A percentile compares a stretch with the other conserved stretches of the same genome.
phyloP scores from a whole-genome alignment of 1,139 yeast genomes.

The Debaryomycetaceae sp. region DNA sequence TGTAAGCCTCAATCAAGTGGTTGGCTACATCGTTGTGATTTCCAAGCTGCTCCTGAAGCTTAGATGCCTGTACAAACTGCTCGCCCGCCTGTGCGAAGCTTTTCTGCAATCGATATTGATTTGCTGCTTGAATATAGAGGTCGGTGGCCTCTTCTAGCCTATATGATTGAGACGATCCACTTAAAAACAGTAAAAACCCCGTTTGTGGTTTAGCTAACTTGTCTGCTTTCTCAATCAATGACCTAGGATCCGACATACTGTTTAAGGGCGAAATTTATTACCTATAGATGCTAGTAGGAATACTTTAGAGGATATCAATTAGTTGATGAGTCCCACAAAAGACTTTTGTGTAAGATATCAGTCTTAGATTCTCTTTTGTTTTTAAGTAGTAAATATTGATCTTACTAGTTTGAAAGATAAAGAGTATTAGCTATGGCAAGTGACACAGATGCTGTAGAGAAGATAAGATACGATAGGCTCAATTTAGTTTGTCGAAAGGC shows the following conservation, averaged over 20 bases:
- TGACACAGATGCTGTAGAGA: conserved; percentile 17
- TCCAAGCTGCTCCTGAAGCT: conserved; percentile 68
- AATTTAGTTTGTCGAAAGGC: conserved; percentile 62
- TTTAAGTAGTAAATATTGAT: too few relatives aligned
- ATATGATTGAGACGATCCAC: conserved; percentile 65
- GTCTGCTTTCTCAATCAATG: conserved; percentile 44
- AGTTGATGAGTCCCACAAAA: neutral
- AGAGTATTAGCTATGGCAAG: conserved; percentile 5
- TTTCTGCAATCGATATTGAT: conserved; percentile 72
- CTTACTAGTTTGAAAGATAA: neutral
- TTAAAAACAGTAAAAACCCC: conserved; percentile 69
- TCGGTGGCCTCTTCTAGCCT: conserved; percentile 92
- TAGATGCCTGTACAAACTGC: conserved; percentile 83
- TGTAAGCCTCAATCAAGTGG: conserved; percentile 86
- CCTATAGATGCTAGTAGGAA: neutral
- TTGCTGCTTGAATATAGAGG: conserved; percentile 86
- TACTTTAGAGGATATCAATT: neutral
- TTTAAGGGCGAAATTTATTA: neutral
- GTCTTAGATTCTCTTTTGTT: neutral
- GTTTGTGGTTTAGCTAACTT: conserved; percentile 57
- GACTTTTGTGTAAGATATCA: neutral
- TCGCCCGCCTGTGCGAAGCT: conserved; percentile 73
- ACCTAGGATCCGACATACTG: conserved; percentile 37
- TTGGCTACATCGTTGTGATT: conserved; percentile 91
- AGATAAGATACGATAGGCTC: conserved; percentile 52